A percentile compares a stretch with the other conserved stretches of the same genome.
These are phyloP conservation scores for Penicillium sp. DNA, from an alignment of 2,329 filamentous ascomycete species.

Conservation along the genomic window DNA sequence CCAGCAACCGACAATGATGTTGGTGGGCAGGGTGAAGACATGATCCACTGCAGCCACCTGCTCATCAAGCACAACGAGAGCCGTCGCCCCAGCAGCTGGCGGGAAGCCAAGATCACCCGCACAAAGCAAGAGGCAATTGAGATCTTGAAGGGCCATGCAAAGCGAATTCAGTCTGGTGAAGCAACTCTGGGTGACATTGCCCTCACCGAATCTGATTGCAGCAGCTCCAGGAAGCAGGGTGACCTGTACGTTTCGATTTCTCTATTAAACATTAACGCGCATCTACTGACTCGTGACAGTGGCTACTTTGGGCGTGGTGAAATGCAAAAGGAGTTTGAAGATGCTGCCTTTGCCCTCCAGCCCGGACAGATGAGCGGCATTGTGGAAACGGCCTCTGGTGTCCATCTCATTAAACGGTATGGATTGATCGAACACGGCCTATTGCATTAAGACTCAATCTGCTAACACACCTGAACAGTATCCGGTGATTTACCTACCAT, in stretches of 20 bases:
- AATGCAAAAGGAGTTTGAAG: conserved; percentile 99
- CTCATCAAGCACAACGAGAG: conserved; percentile 92
- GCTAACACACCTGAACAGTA: conserved; percentile 17
- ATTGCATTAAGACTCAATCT: not conserved
- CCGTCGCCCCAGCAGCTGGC: conserved; percentile 88
- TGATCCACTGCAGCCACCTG: conserved; percentile 91
- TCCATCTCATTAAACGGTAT: conserved; percentile 95
- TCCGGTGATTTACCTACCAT: conserved; percentile 23
- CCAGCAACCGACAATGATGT: conserved; percentile 37
- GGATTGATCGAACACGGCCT: conserved; percentile 22
- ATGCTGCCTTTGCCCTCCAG: conserved; percentile 87
- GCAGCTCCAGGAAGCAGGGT: conserved; percentile 88
- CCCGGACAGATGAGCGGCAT: conserved; percentile 83
- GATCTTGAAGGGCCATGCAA: conserved; percentile 75
- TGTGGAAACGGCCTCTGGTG: conserved; percentile 87
- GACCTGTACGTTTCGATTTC: conserved; percentile 65
- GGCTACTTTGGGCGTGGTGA: conserved; percentile 93
- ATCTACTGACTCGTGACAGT: conserved; percentile 40
- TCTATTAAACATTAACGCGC: not conserved
- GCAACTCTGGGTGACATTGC: conserved; percentile 79
- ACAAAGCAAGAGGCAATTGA: conserved; percentile 80
- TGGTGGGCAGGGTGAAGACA: conserved; percentile 62
- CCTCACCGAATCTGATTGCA: conserved; percentile 88
- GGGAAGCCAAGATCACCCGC: conserved; percentile 84
- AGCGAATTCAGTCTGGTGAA: conserved; percentile 71